A percentile compares a stretch with the other conserved stretches of the same genome.
phyloP scores from a whole-genome alignment of 768 basidiomycete genomes.

The Calocera cornea region DNA sequence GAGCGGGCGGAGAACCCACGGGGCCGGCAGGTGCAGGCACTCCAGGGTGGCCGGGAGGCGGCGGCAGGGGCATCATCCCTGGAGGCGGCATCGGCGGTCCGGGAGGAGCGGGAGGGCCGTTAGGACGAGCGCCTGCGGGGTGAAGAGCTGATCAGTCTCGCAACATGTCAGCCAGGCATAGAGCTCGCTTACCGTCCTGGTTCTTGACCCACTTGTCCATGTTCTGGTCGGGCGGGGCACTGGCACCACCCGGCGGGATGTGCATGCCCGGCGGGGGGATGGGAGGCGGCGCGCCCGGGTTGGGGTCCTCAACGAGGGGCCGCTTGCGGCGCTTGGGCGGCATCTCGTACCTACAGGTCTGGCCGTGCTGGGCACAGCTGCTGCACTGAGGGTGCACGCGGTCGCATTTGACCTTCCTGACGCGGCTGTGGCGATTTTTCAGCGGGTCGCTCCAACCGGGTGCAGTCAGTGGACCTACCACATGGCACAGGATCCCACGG shows the following conservation, averaged over 20 bases:
- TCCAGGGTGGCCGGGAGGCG: neutral
- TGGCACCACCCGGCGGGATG: neutral
- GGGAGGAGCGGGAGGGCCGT: neutral
- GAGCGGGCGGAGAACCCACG: neutral
- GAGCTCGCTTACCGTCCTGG: neutral
- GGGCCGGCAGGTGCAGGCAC: neutral
- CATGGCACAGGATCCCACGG: neutral
- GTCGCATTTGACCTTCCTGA: slow-evolving; percentile 1
- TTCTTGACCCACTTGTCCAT: neutral
- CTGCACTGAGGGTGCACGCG: neutral
- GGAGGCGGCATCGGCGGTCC: neutral
- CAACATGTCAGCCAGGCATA: neutral
- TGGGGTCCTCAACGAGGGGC: neutral
- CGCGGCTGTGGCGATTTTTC: neutral
- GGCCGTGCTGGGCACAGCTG: neutral
- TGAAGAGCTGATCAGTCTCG: neutral
- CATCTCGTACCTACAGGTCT: slow-evolving; percentile 1
- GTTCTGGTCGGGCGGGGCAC: neutral
- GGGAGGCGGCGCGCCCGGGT: neutral
- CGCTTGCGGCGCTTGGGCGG: slow-evolving; percentile 1
- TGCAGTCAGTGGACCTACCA: neutral
- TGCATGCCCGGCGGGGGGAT: neutral
- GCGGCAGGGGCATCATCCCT: neutral
- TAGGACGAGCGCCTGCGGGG: neutral
- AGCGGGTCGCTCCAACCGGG: neutral